Evolutionary conservation across 768 basidiomycete species (phyloP), one percentile per base, ranked within the genome.

Genomic region (Boletellus emodensis): DNA sequence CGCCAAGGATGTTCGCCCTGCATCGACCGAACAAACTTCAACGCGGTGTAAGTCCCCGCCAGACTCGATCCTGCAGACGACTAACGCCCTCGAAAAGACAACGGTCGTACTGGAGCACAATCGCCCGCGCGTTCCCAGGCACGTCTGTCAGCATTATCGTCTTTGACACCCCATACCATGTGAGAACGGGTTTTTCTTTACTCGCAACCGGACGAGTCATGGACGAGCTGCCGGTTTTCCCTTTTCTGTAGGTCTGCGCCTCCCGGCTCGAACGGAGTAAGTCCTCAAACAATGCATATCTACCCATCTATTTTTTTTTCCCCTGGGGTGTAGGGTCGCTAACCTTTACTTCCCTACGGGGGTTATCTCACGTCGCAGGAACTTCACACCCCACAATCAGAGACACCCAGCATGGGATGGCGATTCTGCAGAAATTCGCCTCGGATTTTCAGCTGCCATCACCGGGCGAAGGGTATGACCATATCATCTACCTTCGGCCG

Each of bases 1-100:
- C 55, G 59, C 40, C 65, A 75, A 54, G 85, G 86, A n/a, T 64
- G 72, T 42, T 90, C 85, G n/a, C 84, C 84, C 14, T 87, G 85
- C 64, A 78, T 90, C 39, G 90, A 90, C 62, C 78, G 89, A 53
- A 86, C 86, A 22, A 90, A 91, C 69, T 77, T 90, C 56, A 79
- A 90, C 63, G 72, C 74, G 48, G 61, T 62, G 87, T 89, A 69
- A 66, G 81, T 74, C 26, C n/a, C n/a, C 6, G 18, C 17, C 48
- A 32, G 17, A 28, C 40, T 20, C 14, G 22, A 30, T 7, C 26
- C 3, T 40, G 40, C 28, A 45, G 38, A 35, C n/a, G 34, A 45
- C 39, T 51, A 9, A 56, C 40, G 13, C 12, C 14, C 26, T 44
- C 39, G 40, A 45, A 52, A 62, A 87, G 86, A 48, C 88, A 89